Evolutionary conservation across 768 basidiomycete species (phyloP), one percentile per base, ranked within the genome.

Genomic region (Melanogaster broomeanus): DNA sequence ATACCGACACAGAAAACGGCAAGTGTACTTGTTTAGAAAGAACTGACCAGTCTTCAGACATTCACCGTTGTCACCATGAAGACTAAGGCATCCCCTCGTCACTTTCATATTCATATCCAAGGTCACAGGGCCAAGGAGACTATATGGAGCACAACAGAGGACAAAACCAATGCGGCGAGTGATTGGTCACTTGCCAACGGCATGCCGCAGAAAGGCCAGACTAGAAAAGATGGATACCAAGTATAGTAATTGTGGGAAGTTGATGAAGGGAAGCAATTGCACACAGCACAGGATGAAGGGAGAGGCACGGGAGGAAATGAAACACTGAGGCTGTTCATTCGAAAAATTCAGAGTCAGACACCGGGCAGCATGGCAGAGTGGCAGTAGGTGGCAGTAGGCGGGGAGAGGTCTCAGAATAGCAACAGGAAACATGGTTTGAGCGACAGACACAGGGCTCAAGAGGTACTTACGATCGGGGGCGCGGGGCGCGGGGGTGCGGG

Each of bases 121-220:
- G 35, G 10, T 37, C 35, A 37, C 35, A 19, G 35, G 35, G 35
- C n/a, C 35, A 37, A 37, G 35, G 6, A 37, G n/a, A 37, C 39
- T 37, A 53, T 28, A 49, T 21, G 41, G 49, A 42, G 27, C 19
- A 59, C 61, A 58, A 51, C 53, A 30, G 39, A 44, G 42, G 18
- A 27, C 18, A 24, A 45, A 30, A 15, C 31, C 31, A 45, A 31
- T 16, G 19, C n/a, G 22, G 18, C 12, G 15, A 11, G 11, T 30
- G 10, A 30, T 30, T 30, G 10, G 30, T 30, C 11, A 30, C 30
- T 30, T 3, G 10, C 30, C 31, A 33, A 42, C 34, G 19, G 41
- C 33, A 37, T 25, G 22, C 43, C 35, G 33, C 30, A 42, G 35
- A 30, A 35, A 49, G 52, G 44, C 40, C 27, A 42, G 25, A 47